Evolutionary conservation across 805 yeast species (phyloP).

Genomic region (Metschnikowia bowlesiae): DNA sequence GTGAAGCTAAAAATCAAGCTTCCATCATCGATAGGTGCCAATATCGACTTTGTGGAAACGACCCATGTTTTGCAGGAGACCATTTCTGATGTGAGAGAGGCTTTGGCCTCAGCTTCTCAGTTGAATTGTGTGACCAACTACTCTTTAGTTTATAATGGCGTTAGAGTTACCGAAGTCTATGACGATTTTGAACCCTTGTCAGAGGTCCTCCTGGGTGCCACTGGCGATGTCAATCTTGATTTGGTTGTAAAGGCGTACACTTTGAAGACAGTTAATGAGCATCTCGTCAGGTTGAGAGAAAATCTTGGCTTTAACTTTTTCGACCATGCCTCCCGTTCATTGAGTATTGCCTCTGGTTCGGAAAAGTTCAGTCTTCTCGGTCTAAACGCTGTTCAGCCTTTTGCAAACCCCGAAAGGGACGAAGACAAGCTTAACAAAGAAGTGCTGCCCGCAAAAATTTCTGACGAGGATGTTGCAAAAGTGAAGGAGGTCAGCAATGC

Average conservation of each 20-base stretch:
- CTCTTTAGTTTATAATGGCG: slow-evolving; percentile 37
- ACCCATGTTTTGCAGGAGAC: slow-evolving; percentile 41
- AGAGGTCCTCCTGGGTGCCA: slow-evolving; percentile 19
- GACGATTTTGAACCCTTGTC: slow-evolving; percentile 28
- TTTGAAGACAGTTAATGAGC: slow-evolving; percentile 56
- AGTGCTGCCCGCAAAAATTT: slow-evolving; percentile 6
- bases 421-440: slow-evolving; percentile 9
- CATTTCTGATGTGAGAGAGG: slow-evolving; percentile 53
- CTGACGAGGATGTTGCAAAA: slow-evolving; percentile 27
- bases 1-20: slow-evolving; percentile 21
- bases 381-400: slow-evolving; percentile 29
- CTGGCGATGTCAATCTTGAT: slow-evolving; percentile 34
- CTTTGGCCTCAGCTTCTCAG: slow-evolving; percentile 52
- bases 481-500: slow-evolving; percentile 12
- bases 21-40: slow-evolving; percentile 17
- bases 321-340: slow-evolving; percentile 40
- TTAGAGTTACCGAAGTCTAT: slow-evolving; percentile 24
- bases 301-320: slow-evolving; percentile 48
- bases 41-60: slow-evolving; percentile 22
- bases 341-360: slow-evolving; percentile 46
- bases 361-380: slow-evolving; percentile 43
- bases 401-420: slow-evolving; percentile 7
- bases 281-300: slow-evolving; percentile 61
- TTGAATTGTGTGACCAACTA: slow-evolving; percentile 62
- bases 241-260: slow-evolving; percentile 56